Evolutionary conservation across 2,329 filamentous ascomycete species (phyloP).

Genomic region (Pyricularia pennisetigena): DNA sequence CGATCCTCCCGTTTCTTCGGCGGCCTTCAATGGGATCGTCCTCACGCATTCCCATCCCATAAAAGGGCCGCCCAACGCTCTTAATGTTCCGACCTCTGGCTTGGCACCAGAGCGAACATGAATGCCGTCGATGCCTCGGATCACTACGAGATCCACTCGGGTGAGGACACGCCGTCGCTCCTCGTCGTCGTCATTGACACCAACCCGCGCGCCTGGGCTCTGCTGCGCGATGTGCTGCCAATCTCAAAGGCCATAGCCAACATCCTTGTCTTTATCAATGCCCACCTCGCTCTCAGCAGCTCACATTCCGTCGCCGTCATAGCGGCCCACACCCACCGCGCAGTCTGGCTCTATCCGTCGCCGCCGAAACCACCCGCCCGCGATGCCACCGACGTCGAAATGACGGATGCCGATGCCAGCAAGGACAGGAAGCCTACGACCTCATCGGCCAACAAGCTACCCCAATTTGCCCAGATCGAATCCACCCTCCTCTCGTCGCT

Average conservation of each 20-base stretch:
- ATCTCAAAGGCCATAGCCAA: conserved; percentile 78
- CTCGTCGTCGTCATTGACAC: conserved; percentile 90
- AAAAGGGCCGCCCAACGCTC: not conserved
- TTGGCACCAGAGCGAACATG: conserved; percentile 28
- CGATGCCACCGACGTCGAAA: conserved; percentile 42
- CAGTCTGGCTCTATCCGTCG: conserved; percentile 79
- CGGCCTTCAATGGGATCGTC: not conserved
- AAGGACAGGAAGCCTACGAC: conserved; percentile 8
- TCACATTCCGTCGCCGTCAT: conserved; percentile 88
- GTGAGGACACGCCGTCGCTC: conserved; percentile 62
- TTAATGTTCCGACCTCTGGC: conserved; percentile 1
- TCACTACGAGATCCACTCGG: conserved; percentile 46
- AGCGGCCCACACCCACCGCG: conserved; percentile 77
- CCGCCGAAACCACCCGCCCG: conserved; percentile 17
- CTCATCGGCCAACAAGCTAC: conserved; percentile 73
- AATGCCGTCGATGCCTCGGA: conserved; percentile 47
- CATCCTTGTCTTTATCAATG: conserved; percentile 92
- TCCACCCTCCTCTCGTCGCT: conserved; percentile 68
- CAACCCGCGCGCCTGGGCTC: conserved; percentile 84
- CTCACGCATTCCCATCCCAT: not conserved
- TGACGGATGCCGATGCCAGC: conserved; percentile 31
- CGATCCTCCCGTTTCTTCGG: not conserved
- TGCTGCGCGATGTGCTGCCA: conserved; percentile 63
- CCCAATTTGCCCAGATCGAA: conserved; percentile 83
- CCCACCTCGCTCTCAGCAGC: conserved; percentile 88